Evolutionary conservation across 2,329 filamentous ascomycete genomes (phyloP).

Genomic region (Exophiala viscosa): DNA sequence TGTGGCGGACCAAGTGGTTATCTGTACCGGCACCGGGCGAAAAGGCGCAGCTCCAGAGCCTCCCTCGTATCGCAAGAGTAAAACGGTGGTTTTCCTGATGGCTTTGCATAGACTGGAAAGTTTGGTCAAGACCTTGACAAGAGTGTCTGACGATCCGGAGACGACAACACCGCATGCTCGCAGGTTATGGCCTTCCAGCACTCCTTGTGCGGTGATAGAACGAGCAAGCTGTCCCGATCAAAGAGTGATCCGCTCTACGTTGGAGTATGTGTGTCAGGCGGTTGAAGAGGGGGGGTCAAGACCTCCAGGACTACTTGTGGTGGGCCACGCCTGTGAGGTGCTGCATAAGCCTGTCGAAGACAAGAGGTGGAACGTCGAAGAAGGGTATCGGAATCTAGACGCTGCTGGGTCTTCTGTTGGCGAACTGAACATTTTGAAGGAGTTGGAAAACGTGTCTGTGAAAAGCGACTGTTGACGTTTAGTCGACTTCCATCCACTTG

Average conservation of each 20-base stretch:
- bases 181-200: slow-evolving; percentile 64
- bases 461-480: background rate
- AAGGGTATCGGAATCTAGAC: slow-evolving; percentile 76
- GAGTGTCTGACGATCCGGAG: slow-evolving; percentile 22
- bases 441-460: slow-evolving; percentile 5
- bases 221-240: slow-evolving; percentile 92
- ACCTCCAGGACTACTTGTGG: slow-evolving; percentile 82
- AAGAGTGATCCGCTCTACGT: slow-evolving; percentile 81
- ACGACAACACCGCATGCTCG: slow-evolving; percentile 22
- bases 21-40: slow-evolving; percentile 94
- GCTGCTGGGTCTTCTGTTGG: slow-evolving; percentile 8
- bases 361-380: slow-evolving; percentile 77
- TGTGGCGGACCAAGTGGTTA: slow-evolving; percentile 84
- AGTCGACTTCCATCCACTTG: background rate
- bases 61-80: slow-evolving; percentile 69
- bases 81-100: slow-evolving; percentile 94
- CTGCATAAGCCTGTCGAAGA: slow-evolving; percentile 57
- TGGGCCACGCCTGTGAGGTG: slow-evolving; percentile 79
- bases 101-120: slow-evolving; percentile 78
- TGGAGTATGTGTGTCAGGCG: slow-evolving; percentile 73
- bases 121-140: slow-evolving; percentile 67
- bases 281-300: slow-evolving; percentile 85
- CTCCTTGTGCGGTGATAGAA: slow-evolving; percentile 89
- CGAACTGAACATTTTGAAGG: slow-evolving; percentile 18
- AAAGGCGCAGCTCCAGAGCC: slow-evolving; percentile 81